These are phyloP conservation scores for Macrocystidia cucumis DNA, from an alignment of 1,284 basidiomycete genomes.

Conservation along the genomic window DNA sequence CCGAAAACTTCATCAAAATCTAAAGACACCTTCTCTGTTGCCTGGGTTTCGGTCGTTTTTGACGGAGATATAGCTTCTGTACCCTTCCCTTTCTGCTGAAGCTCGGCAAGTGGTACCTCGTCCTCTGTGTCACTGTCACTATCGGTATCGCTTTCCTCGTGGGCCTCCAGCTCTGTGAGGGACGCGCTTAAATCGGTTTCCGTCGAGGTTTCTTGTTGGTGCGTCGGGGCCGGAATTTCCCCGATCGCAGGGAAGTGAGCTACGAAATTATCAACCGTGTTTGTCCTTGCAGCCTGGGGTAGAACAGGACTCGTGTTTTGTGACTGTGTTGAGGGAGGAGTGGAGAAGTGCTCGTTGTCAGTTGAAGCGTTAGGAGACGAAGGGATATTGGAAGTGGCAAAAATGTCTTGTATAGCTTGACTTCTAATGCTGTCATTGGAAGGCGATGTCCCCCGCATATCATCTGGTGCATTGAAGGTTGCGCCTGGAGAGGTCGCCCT, in stretches of 20 bases:
- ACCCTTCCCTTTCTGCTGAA: conserved; percentile 18
- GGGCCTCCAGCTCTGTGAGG: conserved; percentile 61
- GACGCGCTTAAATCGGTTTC: conserved; percentile 45
- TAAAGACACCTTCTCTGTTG: conserved; percentile 14
- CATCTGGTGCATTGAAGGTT: not conserved
- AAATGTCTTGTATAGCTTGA: conserved; percentile 2
- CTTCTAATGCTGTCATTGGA: conserved; percentile 7
- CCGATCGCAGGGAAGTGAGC: conserved; percentile 16
- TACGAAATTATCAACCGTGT: conserved; percentile 36
- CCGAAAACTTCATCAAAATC: conserved; percentile 65
- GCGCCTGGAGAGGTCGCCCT: not conserved
- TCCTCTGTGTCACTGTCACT: conserved; percentile 41
- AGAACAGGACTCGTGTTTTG: conserved; percentile 13
- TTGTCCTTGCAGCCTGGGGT: conserved; percentile 18
- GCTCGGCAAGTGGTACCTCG: conserved; percentile 33
- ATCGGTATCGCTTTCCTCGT: conserved; percentile 56
- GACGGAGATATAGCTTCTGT: conserved; percentile 12
- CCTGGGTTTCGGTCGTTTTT: conserved; percentile 15
- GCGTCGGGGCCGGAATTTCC: conserved; percentile 1
- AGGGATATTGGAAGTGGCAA: conserved; percentile 13
- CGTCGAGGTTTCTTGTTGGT: conserved; percentile 13
- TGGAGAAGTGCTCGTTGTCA: conserved; percentile 47
- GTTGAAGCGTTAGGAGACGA: conserved; percentile 18
- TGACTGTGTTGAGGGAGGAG: conserved; percentile 8
- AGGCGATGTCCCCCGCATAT: conserved; percentile 7